Evolutionary conservation across 2,329 filamentous ascomycete species (phyloP).

Genomic region (Aspergillus aculeatinus): DNA sequence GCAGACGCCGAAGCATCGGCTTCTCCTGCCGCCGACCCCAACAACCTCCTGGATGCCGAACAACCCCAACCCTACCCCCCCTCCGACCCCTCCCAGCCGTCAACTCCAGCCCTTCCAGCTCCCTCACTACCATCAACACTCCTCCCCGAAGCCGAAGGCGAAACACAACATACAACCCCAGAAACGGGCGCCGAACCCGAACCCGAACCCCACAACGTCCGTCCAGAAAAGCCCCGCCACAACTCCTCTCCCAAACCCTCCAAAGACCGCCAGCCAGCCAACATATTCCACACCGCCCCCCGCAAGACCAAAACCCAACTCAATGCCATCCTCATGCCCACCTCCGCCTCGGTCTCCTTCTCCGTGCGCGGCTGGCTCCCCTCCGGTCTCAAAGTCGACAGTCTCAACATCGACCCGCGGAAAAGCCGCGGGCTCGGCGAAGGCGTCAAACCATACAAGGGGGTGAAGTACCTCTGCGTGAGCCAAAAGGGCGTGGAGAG

Average conservation of each 20-base stretch:
- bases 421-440: slow-evolving; percentile 84
- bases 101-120: slow-evolving; percentile 11
- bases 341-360: slow-evolving; percentile 68
- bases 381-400: slow-evolving; percentile 64
- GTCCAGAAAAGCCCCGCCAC: slow-evolving; percentile 17
- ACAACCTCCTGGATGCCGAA: slow-evolving; percentile 8
- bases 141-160: slow-evolving; percentile 6
- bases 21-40: slow-evolving; percentile 11
- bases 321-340: slow-evolving; percentile 77
- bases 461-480: slow-evolving; percentile 91
- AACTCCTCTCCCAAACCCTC: slow-evolving; percentile 4
- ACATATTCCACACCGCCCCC: slow-evolving; percentile 27
- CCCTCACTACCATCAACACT: slow-evolving; percentile 17
- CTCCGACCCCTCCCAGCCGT: slow-evolving; percentile 12
- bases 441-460: slow-evolving; percentile 91
- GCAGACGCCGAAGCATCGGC: slow-evolving; percentile 5
- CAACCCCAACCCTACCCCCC: slow-evolving; percentile 1
- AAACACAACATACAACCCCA: background rate
- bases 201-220: slow-evolving; percentile 22
- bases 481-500: slow-evolving; percentile 56
- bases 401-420: slow-evolving; percentile 64
- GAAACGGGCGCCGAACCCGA: background rate
- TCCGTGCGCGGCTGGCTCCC: slow-evolving; percentile 63
- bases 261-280: slow-evolving; percentile 11
- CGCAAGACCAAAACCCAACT: slow-evolving; percentile 53